Base-by-base conservation (phyloP, 1,284 basidiomycete genomes). In the Ceratobasidium sp. region DNA sequence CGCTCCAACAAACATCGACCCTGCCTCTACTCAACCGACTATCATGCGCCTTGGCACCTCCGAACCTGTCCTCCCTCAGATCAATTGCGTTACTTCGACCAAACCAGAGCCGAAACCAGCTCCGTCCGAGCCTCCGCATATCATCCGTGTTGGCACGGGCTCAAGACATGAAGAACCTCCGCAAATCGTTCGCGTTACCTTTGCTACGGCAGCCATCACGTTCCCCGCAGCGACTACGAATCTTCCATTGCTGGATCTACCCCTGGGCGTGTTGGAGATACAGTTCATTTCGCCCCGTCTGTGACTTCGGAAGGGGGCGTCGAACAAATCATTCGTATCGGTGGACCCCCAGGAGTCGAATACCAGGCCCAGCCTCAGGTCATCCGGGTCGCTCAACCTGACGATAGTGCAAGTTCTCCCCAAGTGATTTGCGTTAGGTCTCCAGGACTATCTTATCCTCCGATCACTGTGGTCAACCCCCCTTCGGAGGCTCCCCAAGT, bases 401-500 rank as follows among this genome's bases (percentile, higher is more conserved):
- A 52, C 7, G 29, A 27, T 23, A 44, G 36, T 8, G 33, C 52
- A 4, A n/a, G n/a, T n/a, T 52, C 41, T 23, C 19, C 62, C 36
- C 62, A 67, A 33, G 62, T 67, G 27, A 67, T 67, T 49, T 52
- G 62, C 7, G 62, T 67, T 33, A 56, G 52, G 13, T 67, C 62
- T 4, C 62, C 62, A 23, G 52, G 62, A 9, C 36, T 33, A 9
- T 47, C 52, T 14, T 54, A 64, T 49, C 62, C 62, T 19, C 62
- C 62, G 7, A 67, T 67, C 36, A 36, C 62, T n/a, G 25, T 52
- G 2, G 62, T 67, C n/a, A 36, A 56, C 46, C 70, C 39, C 8
- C 66, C 70, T 14, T n/a, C 70, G n/a, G 66, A 71, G 25, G 46
- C 70, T 3, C 50, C 67, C 62, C 56, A 60, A 39, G 57, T 68